Base-by-base conservation (phyloP, 352 stramenopile species). In the Phytophthora agathidicida region DNA sequence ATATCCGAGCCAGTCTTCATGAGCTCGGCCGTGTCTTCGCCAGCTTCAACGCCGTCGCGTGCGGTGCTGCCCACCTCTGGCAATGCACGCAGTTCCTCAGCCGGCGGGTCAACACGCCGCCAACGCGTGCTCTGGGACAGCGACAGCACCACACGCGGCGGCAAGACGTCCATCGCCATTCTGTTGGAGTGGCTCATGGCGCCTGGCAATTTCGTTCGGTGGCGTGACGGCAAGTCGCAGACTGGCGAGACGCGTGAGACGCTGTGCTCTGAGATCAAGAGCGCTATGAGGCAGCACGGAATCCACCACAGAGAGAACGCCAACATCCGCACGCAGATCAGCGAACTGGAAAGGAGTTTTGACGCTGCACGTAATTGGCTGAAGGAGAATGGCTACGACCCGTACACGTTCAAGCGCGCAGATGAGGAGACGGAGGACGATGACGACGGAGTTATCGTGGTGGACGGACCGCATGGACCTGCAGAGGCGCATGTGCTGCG, bases 251-350 rank as follows among this genome's bases (percentile, higher is more conserved):
- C 82, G 6, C 79, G 80, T 33, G 82, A 91, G 65, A 64, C 71
- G 46, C 66, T 91, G 26, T 91, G 82, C 62, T 83, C 80, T 1
- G 71, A 91, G 74, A 89, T 91, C 71, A 87, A 88, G 59, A 60
- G 58, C 23, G 42, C 66, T 39, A 87, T 91, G 82, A 48, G 71
- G 24, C 75, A 60, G 44, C 65, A 89, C 50, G 82, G 79, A 38
- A 89, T 91, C 50, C 42, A 64, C 49, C 82, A 91, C 55, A 68
- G 82, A 30, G 80, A 88, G 65, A 91, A 91, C 54, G 79, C 79
- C 67, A 89, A 91, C 65, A 89, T 91, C 54, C 82, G 82, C 58
- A 91, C 79, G 48, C 79, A 91, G 67, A 88, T 91, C 59, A 89
- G 75, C 60, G 82, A 91, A 65, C 66, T 89, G 13, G 79, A 91